These are phyloP conservation scores for Nannizziopsis arthrosporioides DNA, from an alignment of 2,329 filamentous ascomycete species.

Conservation along the genomic window DNA sequence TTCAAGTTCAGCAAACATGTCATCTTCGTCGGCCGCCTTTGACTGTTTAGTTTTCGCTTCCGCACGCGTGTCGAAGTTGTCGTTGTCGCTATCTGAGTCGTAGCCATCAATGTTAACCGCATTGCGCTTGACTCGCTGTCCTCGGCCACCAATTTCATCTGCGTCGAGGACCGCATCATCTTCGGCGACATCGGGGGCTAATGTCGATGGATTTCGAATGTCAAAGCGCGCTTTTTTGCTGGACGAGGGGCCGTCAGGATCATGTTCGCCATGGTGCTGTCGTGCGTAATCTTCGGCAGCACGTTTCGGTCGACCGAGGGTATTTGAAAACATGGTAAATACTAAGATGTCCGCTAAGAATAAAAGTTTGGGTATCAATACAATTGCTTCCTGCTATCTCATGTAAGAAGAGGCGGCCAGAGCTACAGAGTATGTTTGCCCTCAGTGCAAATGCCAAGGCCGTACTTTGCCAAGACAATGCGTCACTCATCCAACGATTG, in stretches of 20 bases:
- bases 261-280: constrained; percentile 41
- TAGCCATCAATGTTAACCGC: constrained; percentile 96
- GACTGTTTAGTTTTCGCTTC: constrained; percentile 42
- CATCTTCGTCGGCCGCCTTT: constrained; percentile 38
- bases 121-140: constrained; percentile 69
- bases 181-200: constrained; percentile 69
- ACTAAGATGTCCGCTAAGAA: background rate
- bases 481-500: too few species aligned
- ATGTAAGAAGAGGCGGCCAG: background rate
- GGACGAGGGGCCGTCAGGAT: constrained; percentile 35
- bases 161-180: constrained; percentile 65
- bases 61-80: constrained; percentile 69
- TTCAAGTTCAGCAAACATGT: constrained; percentile 72
- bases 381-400: background rate
- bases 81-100: constrained; percentile 83
- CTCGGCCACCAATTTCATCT: constrained; percentile 73
- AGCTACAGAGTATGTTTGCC: too few species aligned
- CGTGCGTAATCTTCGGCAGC: constrained; percentile 67
- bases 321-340: constrained; percentile 41
- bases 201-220: constrained; percentile 80
- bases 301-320: constrained; percentile 67
- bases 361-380: background rate
- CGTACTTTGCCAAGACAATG: too few species aligned
- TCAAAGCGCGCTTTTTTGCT: constrained; percentile 84
- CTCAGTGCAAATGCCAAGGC: background rate